Percentiles rank a stretch among this genome's conserved stretches.
Evolutionary conservation across 2,329 filamentous ascomycete species (phyloP).

Genomic region (Fusarium sarcochroum): DNA sequence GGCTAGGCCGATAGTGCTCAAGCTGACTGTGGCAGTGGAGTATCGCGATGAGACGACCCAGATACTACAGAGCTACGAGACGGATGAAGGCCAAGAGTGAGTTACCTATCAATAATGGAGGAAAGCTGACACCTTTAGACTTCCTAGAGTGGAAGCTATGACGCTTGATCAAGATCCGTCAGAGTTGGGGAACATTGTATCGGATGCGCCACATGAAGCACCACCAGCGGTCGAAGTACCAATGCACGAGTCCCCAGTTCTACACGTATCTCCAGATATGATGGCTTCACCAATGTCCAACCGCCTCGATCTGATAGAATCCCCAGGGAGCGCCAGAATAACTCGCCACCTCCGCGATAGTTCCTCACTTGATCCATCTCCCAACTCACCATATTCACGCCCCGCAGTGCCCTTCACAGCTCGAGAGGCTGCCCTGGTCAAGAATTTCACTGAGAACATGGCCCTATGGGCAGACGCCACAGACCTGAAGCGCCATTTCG

Average conservation of each 20-base stretch:
- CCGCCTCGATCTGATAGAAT: neutral
- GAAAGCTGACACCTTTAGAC: neutral
- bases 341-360: neutral
- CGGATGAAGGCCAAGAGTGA: conserved; percentile 1
- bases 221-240: neutral
- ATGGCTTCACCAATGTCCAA: neutral
- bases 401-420: neutral
- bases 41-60: conserved; percentile 1
- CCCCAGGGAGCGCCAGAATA: neutral
- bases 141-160: neutral
- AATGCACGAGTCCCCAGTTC: neutral
- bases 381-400: neutral
- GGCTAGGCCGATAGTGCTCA: too few species aligned
- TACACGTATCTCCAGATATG: neutral
- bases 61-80: neutral
- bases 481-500: neutral
- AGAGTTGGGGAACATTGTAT: neutral
- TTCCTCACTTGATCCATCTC: neutral
- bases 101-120: neutral
- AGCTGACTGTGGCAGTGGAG: neutral
- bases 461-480: conserved; percentile 9
- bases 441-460: conserved; percentile 1
- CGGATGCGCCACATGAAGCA: neutral
- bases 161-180: neutral
- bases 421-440: neutral